Evolutionary conservation across 129 eudicot species (phyloP).

Genomic region (Apium graveolens): DNA sequence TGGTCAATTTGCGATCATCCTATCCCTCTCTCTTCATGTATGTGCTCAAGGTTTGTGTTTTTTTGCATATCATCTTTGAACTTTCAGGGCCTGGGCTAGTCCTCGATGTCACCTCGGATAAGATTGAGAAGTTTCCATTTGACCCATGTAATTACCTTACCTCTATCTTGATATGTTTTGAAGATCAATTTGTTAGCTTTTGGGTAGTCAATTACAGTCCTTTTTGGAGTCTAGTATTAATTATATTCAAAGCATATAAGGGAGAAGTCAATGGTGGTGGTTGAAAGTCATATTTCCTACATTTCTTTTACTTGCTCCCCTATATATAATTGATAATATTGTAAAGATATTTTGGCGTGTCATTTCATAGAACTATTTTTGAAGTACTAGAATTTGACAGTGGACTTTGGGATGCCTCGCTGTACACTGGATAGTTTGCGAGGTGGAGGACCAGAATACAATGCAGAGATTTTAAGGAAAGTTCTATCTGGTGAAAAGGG

Average conservation of each 20-base stretch:
- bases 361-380: not conserved
- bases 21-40: not conserved
- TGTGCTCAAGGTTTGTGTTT: not conserved
- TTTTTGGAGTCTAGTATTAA: not conserved
- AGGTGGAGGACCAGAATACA: conserved; percentile 77
- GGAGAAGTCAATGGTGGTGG: not conserved
- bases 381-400: conserved; percentile 23
- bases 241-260: not conserved
- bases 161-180: not conserved
- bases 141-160: conserved; percentile 69
- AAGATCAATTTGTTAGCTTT: not conserved
- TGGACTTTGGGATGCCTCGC: conserved; percentile 90
- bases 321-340: too few relatives aligned
- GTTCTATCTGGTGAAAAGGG: conserved; percentile 87
- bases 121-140: conserved; percentile 64
- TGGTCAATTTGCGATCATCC: not conserved
- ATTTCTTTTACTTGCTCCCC: not conserved
- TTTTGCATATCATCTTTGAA: not conserved
- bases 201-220: not conserved
- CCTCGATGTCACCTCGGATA: conserved; percentile 73
- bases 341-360: not conserved
- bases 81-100: conserved; percentile 66
- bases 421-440: conserved; percentile 71
- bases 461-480: conserved; percentile 60
- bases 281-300: not conserved